These are phyloP conservation scores for Hyaloscypha hepaticicola DNA, from an alignment of 495 filamentous ascomycete genomes.

Conservation along the genomic window DNA sequence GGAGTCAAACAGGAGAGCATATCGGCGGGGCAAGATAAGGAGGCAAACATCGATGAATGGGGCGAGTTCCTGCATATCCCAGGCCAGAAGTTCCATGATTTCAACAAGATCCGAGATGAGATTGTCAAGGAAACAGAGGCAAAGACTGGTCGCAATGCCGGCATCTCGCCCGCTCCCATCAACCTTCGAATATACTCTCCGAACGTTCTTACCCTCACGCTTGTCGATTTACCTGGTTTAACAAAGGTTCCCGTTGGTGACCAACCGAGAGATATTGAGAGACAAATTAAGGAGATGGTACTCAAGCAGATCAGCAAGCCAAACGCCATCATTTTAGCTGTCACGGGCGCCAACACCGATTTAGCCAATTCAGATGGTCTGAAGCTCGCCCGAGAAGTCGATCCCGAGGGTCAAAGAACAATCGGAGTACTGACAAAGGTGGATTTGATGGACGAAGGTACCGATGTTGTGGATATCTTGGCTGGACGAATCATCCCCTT, in stretches of 20 bases:
- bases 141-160: constrained; percentile 95
- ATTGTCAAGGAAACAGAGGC: constrained; percentile 95
- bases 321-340: constrained; percentile 96
- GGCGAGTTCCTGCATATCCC: constrained; percentile 99
- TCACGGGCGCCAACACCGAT: constrained; percentile 96
- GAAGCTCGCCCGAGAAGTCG: constrained; percentile 95
- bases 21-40: constrained; percentile 63
- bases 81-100: constrained; percentile 97
- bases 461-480: constrained; percentile 98
- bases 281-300: constrained; percentile 97
- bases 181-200: constrained; percentile 97
- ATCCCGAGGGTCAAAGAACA: constrained; percentile 95
- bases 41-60: constrained; percentile 93
- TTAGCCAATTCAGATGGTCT: constrained; percentile 97
- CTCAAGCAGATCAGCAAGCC: constrained; percentile 97
- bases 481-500: constrained; percentile 97
- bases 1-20: constrained; percentile 72
- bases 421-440: constrained; percentile 99
- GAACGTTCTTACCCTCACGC: constrained; percentile 94
- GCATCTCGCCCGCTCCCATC: constrained; percentile 94
- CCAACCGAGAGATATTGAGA: constrained; percentile 97
- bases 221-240: constrained; percentile 95
- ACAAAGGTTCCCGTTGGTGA: constrained; percentile 98
- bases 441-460: constrained; percentile 99
- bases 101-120: constrained; percentile 99